Conservation (phyloP, 768 basidiomycete species). For the Trametes elegans region DNA sequence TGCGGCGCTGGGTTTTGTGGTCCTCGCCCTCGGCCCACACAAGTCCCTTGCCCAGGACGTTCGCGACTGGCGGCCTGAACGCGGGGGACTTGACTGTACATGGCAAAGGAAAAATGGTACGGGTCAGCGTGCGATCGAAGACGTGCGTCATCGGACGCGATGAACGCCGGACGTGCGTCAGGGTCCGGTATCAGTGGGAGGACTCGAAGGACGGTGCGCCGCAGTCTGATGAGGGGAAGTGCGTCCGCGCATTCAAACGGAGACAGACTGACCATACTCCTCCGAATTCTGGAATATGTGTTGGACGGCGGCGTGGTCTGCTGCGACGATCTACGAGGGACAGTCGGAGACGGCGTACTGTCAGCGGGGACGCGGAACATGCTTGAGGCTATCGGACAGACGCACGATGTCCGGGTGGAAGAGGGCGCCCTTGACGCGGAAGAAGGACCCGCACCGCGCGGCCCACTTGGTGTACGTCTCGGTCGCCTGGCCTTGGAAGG, state of each 20-base stretch:
- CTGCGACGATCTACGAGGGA: constrained; percentile 31
- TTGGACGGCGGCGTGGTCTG: constrained; percentile 37
- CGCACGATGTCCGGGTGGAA: constrained; percentile 39
- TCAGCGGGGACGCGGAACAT: not conserved
- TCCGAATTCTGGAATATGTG: constrained; percentile 38
- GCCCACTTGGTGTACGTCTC: constrained; percentile 37
- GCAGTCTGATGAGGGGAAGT: not conserved
- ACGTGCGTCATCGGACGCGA: not conserved
- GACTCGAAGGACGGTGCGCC: not conserved
- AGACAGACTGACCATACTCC: constrained; percentile 29
- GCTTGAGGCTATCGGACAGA: constrained; percentile 1
- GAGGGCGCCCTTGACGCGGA: constrained; percentile 38
- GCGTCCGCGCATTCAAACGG: too few species aligned
- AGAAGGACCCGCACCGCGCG: constrained; percentile 32
- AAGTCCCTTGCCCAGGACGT: constrained; percentile 30
- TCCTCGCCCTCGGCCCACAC: constrained; percentile 34
- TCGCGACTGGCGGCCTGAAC: constrained; percentile 26
- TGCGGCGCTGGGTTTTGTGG: constrained; percentile 31
- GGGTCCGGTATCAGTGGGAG: not conserved
- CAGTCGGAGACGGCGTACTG: too few species aligned
- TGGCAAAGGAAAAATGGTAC: not conserved
- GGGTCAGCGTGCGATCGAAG: not conserved
- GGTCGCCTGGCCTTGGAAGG: constrained; percentile 33
- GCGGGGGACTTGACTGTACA: constrained; percentile 28
- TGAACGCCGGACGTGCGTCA: not conserved